A percentile compares a stretch with the other conserved stretches of the same genome.
These are phyloP conservation scores for Aphanomyces stellatus DNA, from an alignment of 352 stramenopile genomes.

Conservation along the genomic window DNA sequence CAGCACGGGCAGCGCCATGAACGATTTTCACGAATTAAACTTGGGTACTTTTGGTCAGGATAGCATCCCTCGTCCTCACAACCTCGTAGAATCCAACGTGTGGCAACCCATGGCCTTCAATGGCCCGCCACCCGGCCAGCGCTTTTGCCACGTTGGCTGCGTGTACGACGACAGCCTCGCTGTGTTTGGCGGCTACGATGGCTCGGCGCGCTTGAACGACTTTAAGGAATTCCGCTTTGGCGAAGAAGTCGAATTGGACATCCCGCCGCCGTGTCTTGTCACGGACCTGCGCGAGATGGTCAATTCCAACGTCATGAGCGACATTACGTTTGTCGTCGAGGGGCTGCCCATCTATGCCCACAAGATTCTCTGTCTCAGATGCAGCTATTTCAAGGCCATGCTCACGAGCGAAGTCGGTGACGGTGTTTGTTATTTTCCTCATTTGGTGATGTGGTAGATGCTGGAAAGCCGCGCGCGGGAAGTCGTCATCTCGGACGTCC, in stretches of 20 bases:
- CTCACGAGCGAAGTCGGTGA: conserved; percentile 58
- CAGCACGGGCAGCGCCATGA: conserved; percentile 94
- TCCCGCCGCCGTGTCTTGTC: conserved; percentile 76
- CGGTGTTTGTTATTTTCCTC: not conserved
- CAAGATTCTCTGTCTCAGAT: conserved; percentile 91
- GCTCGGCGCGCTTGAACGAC: conserved; percentile 91
- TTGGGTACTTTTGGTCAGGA: no score
- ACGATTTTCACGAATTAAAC: conserved; percentile 96
- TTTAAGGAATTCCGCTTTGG: conserved; percentile 89
- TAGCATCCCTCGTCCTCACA: not conserved
- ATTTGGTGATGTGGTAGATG: conserved; percentile 55
- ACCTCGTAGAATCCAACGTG: conserved; percentile 36
- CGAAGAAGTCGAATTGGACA: conserved; percentile 72
- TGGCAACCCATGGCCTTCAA: conserved; percentile 77
- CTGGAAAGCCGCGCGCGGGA: conserved; percentile 79
- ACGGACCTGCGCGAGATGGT: conserved; percentile 62
- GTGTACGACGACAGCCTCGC: conserved; percentile 90
- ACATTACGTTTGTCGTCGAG: conserved; percentile 86
- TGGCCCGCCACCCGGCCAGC: conserved; percentile 75
- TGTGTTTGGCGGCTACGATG: conserved; percentile 96
- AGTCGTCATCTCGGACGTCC: conserved; percentile 89
- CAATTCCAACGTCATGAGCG: conserved; percentile 81
- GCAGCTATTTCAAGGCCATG: conserved; percentile 91
- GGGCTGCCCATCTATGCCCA: conserved; percentile 79
- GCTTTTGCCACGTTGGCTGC: conserved; percentile 95